A percentile compares a stretch with the other conserved stretches of the same genome.
Evolutionary conservation across 192 early-diverging fungal species (phyloP).

Genomic region (Coemansia erecta): DNA sequence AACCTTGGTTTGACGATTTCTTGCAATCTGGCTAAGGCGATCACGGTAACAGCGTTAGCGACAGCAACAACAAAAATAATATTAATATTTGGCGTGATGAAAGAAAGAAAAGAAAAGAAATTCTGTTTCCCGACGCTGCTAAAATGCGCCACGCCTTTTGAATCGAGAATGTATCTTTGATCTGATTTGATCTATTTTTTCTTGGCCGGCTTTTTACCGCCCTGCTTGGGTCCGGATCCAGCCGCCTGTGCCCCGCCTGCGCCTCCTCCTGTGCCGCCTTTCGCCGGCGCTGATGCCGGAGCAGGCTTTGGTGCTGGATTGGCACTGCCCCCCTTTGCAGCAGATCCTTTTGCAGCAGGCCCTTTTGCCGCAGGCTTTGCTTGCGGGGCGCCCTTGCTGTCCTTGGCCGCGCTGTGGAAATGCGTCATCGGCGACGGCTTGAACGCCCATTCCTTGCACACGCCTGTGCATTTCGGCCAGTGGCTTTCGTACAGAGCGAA

Average conservation of each 20-base stretch:
- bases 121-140: background rate
- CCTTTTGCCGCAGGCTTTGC: background rate
- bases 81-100: background rate
- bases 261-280: no score
- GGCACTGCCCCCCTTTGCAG: background rate
- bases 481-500: constrained; percentile 37
- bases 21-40: no score
- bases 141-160: no score
- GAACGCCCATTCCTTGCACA: constrained; percentile 39
- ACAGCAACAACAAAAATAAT: no score
- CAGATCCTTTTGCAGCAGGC: background rate
- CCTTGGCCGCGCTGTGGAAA: background rate
- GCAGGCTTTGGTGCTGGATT: constrained; percentile 1
- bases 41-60: no score
- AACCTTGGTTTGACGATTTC: no score
- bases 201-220: no score
- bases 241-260: no score
- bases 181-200: background rate
- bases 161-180: no score
- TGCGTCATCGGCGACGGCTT: constrained; percentile 10
- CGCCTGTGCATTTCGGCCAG: constrained; percentile 49
- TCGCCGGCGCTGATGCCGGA: background rate
- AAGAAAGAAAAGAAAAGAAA: constrained; percentile 3
- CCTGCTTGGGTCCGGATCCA: no score
- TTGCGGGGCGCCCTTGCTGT: background rate